Conservation (phyloP, 768 basidiomycete genomes). For the Nidularia sp. region DNA sequence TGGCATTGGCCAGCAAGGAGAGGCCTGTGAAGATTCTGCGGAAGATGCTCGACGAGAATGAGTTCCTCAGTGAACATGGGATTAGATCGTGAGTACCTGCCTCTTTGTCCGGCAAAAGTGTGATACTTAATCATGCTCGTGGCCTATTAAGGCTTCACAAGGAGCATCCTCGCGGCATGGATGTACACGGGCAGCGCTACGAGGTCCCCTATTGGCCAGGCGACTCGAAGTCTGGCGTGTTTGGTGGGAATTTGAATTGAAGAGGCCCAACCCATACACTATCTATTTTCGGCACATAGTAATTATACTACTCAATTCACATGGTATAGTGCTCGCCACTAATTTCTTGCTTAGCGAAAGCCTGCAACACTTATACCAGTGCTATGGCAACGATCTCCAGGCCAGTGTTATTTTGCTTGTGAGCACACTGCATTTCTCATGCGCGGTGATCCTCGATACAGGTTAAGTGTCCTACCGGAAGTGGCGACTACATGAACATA, state of each 20-base stretch:
- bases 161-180: conserved; percentile 91
- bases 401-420: conserved; percentile 16
- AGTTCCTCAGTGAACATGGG: conserved; percentile 94
- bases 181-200: conserved; percentile 88
- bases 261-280: conserved; percentile 80
- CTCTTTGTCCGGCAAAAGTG: neutral
- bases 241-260: conserved; percentile 97
- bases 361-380: conserved; percentile 95
- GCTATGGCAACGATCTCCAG: conserved; percentile 90
- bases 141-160: conserved; percentile 89
- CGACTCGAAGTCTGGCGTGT: conserved; percentile 96
- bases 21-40: conserved; percentile 82
- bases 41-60: conserved; percentile 96
- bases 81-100: conserved; percentile 75
- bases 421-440: neutral
- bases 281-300: neutral
- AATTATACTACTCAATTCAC: neutral
- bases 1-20: conserved; percentile 91
- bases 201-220: conserved; percentile 98
- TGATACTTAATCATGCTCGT: neutral
- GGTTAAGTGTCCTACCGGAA: conserved; percentile 95
- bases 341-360: conserved; percentile 96
- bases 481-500: conserved; percentile 95
- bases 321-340: conserved; percentile 77
- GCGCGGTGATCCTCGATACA: conserved; percentile 10